Conservation (phyloP, 164 flowering plant species). For the Pachysandra terminalis region DNA sequence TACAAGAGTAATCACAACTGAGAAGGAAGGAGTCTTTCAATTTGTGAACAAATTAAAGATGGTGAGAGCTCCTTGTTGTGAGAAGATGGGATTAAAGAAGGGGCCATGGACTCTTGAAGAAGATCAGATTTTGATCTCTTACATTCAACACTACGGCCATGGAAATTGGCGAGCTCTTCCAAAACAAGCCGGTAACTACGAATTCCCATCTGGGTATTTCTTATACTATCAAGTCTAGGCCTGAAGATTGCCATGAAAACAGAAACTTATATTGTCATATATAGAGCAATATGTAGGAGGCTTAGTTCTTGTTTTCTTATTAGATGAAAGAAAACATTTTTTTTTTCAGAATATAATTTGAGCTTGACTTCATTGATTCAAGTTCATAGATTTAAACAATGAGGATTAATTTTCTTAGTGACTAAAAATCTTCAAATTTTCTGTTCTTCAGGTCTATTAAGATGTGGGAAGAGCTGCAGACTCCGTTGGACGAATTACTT, state of each 20-base stretch:
- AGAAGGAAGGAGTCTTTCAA: background rate
- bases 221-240: background rate
- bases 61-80: too few relatives aligned
- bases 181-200: slow-evolving; percentile 49
- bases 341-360: too few relatives aligned
- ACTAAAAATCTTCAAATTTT: background rate
- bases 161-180: slow-evolving; percentile 72
- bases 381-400: too few relatives aligned
- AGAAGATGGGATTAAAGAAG: too few relatives aligned
- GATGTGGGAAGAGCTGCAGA: slow-evolving; percentile 78
- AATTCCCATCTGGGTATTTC: background rate
- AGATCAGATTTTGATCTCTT: slow-evolving; percentile 44
- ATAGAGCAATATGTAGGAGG: background rate
- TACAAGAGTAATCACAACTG: slow-evolving; percentile 1
- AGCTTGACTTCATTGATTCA: too few relatives aligned
- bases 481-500: too few relatives aligned
- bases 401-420: too few relatives aligned
- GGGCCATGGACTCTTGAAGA: slow-evolving; percentile 72
- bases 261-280: background rate
- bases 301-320: too few relatives aligned
- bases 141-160: slow-evolving; percentile 43
- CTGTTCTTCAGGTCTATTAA: slow-evolving; percentile 35
- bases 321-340: too few relatives aligned
- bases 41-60: slow-evolving; percentile 13
- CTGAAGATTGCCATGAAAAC: background rate